Conservation (phyloP, 2,329 filamentous ascomycete species). For the Aspergillus caelatus region DNA sequence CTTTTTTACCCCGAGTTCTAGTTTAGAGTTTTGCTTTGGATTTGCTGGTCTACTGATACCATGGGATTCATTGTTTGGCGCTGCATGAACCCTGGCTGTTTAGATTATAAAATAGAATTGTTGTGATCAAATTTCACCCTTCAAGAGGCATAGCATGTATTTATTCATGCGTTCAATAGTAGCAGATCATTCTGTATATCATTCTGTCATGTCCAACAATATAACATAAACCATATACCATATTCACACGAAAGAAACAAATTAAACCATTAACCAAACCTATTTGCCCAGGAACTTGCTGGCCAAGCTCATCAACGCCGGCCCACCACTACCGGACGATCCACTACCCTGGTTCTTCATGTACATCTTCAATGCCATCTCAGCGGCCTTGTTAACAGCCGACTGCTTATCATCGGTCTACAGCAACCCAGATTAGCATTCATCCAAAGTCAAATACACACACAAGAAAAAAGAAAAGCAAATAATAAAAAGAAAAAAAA, state of each 20-base stretch:
- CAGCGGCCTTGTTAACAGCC: slow-evolving; percentile 75
- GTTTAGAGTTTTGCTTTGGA: slow-evolving; percentile 7
- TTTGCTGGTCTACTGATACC: slow-evolving; percentile 4
- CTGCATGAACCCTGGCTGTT: slow-evolving; percentile 6
- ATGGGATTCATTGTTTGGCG: slow-evolving; percentile 4
- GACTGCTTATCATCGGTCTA: slow-evolving; percentile 73
- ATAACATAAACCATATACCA: not conserved
- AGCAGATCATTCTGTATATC: not conserved
- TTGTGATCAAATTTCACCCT: not conserved
- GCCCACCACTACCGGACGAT: slow-evolving; percentile 48
- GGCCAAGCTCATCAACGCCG: slow-evolving; percentile 60
- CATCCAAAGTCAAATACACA: slow-evolving; percentile 2
- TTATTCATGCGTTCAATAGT: not conserved
- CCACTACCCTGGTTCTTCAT: slow-evolving; percentile 71
- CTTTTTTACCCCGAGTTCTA: slow-evolving; percentile 20
- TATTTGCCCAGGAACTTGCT: slow-evolving; percentile 58
- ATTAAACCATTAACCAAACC: not conserved
- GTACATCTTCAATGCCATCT: slow-evolving; percentile 91
- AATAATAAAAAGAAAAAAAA: slow-evolving; percentile 7
- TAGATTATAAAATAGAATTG: slow-evolving; percentile 5
- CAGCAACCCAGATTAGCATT: slow-evolving; percentile 11
- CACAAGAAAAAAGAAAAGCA: not conserved
- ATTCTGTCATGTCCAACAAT: not conserved
- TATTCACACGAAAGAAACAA: slow-evolving; percentile 1
- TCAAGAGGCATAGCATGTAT: not conserved